Evolutionary conservation across 768 basidiomycete species (phyloP), one percentile per base, ranked within the genome.

Genomic region (Lactarius tabidus): DNA sequence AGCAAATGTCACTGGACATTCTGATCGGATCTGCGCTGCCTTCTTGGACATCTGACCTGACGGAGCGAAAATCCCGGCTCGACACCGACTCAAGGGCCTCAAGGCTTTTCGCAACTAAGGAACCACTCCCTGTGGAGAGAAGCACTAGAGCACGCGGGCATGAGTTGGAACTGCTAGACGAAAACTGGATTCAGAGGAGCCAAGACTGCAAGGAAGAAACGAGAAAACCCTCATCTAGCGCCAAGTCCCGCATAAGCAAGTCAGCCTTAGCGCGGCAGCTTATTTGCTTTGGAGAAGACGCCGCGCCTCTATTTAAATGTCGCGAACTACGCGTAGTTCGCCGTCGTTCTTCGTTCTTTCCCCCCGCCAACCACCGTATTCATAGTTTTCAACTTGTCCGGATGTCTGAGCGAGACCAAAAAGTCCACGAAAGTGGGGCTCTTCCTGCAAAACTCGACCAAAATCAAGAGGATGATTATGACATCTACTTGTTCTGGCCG

Each of bases 281-380:
- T 54, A 38, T 43, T 52, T 63, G 14, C 56, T 53, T 45, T 53
- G 51, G 31, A 39, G 48, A 59, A 62, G 56, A 66, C 65, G 54
- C 65, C 65, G 65, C 57, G 56, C 41, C 52, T 15, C 26, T 53
- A 58, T 66, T 58, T 58, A 66, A 65, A 66, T 62, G 65, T 26
- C 56, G 9, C 57, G 38, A 54, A 59, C 8, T 28, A 20, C 29
- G 35, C 14, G 17, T 23, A 58, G 52, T 53, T 66, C 57, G 17
- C 65, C 65, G 51, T 62, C 35, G 17, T 39, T 9, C 39, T 31
- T 57, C 35, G 31, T 54, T 62, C 18, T 18, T 55, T 39, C 15
- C 26, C 17, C 31, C 39, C n/a, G 28, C 39, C 35, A 29, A 29
- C 6, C 53, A 18, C 8, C n/a, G 9, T 18, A 18, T 6, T 36